These are phyloP conservation scores for Musa beccarii DNA, from an alignment of 176 grass and related monocot species.

Conservation along the genomic window DNA sequence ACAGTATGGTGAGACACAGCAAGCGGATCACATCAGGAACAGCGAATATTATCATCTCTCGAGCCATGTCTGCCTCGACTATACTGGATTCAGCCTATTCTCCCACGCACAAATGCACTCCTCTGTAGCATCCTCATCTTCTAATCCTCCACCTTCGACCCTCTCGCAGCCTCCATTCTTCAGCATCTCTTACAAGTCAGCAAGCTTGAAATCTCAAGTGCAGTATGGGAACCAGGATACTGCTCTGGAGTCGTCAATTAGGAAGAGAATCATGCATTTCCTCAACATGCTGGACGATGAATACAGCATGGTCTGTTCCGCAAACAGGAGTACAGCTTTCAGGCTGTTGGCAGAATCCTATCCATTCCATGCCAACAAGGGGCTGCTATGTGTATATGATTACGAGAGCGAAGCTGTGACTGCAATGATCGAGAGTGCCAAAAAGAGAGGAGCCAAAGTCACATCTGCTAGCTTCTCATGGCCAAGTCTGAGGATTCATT, in stretches of 20 bases:
- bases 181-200: constrained; percentile 64
- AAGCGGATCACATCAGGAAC: constrained; percentile 45
- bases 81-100: constrained; percentile 85
- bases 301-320: constrained; percentile 85
- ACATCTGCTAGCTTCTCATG: constrained; percentile 59
- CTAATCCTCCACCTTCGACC: background rate
- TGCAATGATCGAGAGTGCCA: constrained; percentile 44
- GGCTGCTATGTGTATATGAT: constrained; percentile 65
- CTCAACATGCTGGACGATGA: constrained; percentile 65
- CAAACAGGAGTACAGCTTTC: constrained; percentile 79
- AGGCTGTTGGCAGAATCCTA: constrained; percentile 83
- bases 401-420: constrained; percentile 71
- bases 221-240: constrained; percentile 26
- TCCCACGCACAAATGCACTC: constrained; percentile 76
- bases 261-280: constrained; percentile 55
- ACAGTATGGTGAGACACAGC: constrained; percentile 38
- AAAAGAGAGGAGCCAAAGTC: constrained; percentile 53
- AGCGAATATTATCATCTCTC: constrained; percentile 59
- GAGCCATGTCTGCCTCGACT: constrained; percentile 73
- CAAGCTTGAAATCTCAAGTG: constrained; percentile 52
- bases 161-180: constrained; percentile 68
- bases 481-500: constrained; percentile 71
- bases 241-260: constrained; percentile 35
- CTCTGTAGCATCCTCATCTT: constrained; percentile 29
- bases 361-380: constrained; percentile 38